A percentile compares a stretch with the other conserved stretches of the same genome.
phyloP scores from a whole-genome alignment of 441 rosid genomes.

The Bruguiera hainesii region DNA sequence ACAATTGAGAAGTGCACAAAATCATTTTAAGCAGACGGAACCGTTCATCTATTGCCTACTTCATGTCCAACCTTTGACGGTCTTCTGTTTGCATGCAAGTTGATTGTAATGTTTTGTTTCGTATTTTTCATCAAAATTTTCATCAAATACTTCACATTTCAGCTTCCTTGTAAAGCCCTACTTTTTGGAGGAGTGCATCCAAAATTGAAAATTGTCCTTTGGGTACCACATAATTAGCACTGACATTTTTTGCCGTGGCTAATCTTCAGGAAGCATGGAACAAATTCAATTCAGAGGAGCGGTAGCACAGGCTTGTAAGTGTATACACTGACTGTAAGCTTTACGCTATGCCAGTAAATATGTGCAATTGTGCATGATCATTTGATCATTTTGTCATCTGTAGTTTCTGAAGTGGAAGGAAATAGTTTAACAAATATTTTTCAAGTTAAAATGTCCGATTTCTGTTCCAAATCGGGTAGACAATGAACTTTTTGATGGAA shows the following conservation, averaged over 20 bases:
- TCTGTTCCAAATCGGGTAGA: slow-evolving; percentile 2
- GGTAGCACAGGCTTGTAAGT: slow-evolving; percentile 32
- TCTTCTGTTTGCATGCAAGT: background rate
- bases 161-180: too few species aligned
- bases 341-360: slow-evolving; percentile 21
- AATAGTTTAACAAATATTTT: slow-evolving; percentile 12
- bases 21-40: background rate
- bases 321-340: slow-evolving; percentile 23
- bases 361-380: slow-evolving; percentile 8
- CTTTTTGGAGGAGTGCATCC: too few species aligned
- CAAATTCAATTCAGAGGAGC: slow-evolving; percentile 89
- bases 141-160: too few species aligned
- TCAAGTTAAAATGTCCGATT: slow-evolving; percentile 9
- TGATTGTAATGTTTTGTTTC: background rate
- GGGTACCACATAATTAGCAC: too few species aligned
- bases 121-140: too few species aligned
- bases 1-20: background rate
- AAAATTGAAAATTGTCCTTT: too few species aligned
- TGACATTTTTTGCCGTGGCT: background rate
- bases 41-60: background rate
- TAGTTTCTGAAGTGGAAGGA: slow-evolving; percentile 18
- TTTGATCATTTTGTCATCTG: slow-evolving; percentile 4
- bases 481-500: background rate
- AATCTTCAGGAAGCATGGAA: slow-evolving; percentile 86
- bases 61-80: too few species aligned